Conservation (phyloP, 1,284 basidiomycete species). For the Lentinus polychrous region DNA sequence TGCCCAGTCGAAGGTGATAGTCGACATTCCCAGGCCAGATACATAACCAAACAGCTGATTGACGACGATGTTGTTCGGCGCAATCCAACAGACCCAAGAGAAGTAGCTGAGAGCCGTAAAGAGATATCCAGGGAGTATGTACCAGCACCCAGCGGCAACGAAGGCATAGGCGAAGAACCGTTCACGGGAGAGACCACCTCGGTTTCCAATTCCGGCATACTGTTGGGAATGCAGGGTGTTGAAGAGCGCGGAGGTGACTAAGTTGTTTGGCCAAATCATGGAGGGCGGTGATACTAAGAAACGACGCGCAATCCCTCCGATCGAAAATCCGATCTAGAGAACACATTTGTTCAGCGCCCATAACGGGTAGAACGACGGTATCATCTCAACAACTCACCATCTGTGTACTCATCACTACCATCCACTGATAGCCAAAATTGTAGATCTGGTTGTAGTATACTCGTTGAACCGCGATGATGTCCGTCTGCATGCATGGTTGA, state of each 20-base stretch:
- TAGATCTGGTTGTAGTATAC: constrained; percentile 45
- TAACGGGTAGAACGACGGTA: background rate
- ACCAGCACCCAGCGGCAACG: constrained; percentile 49
- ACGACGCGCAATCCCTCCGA: constrained; percentile 74
- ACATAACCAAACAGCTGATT: constrained; percentile 76
- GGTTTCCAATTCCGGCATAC: constrained; percentile 52
- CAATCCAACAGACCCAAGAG: constrained; percentile 70
- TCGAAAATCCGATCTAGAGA: constrained; percentile 62
- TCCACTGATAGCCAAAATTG: constrained; percentile 41
- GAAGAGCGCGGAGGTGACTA: constrained; percentile 78
- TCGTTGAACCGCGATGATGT: constrained; percentile 58
- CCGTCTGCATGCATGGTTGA: constrained; percentile 29
- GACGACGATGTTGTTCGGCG: constrained; percentile 57
- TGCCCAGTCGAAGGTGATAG: constrained; percentile 65
- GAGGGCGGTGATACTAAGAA: constrained; percentile 83
- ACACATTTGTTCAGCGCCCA: background rate
- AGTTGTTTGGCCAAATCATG: constrained; percentile 86
- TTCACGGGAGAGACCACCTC: constrained; percentile 62
- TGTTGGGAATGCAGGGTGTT: constrained; percentile 58
- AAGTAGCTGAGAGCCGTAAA: constrained; percentile 45
- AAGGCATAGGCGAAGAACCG: constrained; percentile 68
- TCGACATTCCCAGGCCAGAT: constrained; percentile 68
- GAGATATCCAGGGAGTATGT: constrained; percentile 66
- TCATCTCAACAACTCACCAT: constrained; percentile 19
- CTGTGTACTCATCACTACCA: constrained; percentile 58